A percentile compares a stretch with the other conserved stretches of the same genome.
phyloP scores from a whole-genome alignment of 2,329 filamentous ascomycete genomes.

The Dothidotthia symphoricarpi region DNA sequence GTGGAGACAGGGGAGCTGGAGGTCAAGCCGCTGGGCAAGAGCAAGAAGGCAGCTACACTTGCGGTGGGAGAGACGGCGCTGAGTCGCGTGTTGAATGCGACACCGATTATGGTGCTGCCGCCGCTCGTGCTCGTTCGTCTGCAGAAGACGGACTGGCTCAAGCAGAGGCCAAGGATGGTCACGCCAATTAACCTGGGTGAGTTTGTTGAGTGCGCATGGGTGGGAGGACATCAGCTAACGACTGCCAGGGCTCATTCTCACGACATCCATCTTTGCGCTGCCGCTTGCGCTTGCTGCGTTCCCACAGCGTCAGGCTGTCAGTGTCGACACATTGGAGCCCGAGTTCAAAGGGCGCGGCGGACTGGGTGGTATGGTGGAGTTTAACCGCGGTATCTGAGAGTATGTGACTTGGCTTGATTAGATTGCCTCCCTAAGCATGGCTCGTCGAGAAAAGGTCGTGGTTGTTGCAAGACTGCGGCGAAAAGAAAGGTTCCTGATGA shows the following conservation, averaged over 20 bases:
- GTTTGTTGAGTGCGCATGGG: constrained; percentile 59
- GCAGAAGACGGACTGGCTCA: constrained; percentile 81
- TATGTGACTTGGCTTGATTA: no score
- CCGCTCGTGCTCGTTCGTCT: constrained; percentile 81
- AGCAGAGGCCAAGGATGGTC: constrained; percentile 71
- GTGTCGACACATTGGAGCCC: constrained; percentile 71
- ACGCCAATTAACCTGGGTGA: constrained; percentile 76
- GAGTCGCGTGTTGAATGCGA: constrained; percentile 87
- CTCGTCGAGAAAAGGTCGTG: not conserved
- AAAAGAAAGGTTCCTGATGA: constrained; percentile 12
- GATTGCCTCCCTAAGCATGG: no score
- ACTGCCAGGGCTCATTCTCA: constrained; percentile 65
- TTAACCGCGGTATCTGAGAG: constrained; percentile 84
- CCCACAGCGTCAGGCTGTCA: constrained; percentile 83
- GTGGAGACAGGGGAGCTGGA: constrained; percentile 61
- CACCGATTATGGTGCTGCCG: constrained; percentile 95
- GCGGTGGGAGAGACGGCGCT: constrained; percentile 92
- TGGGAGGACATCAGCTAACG: constrained; percentile 53
- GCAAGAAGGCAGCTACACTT: constrained; percentile 79
- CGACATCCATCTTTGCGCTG: constrained; percentile 82
- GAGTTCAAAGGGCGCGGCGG: constrained; percentile 84
- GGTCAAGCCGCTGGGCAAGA: constrained; percentile 75
- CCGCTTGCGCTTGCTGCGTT: constrained; percentile 89
- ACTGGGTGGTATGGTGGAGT: constrained; percentile 80
- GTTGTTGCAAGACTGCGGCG: constrained; percentile 8